These are phyloP conservation scores for Raphanus sativus DNA, from an alignment of 345 rosid genomes.

Conservation along the genomic window DNA sequence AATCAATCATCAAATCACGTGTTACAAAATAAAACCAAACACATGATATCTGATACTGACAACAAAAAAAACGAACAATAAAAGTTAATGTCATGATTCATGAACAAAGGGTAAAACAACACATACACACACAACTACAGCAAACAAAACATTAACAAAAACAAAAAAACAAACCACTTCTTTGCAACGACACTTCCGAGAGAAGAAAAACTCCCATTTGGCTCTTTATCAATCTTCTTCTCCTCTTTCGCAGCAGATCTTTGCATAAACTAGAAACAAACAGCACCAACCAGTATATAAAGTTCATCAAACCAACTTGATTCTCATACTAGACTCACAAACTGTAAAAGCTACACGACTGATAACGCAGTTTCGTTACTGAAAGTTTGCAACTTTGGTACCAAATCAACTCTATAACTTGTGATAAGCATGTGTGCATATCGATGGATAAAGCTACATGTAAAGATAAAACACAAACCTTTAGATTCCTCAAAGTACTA, in stretches of 20 bases:
- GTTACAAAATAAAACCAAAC: neutral
- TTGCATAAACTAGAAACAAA: slow-evolving; percentile 72
- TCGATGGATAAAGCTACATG: neutral
- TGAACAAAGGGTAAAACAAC: slow-evolving; percentile 16
- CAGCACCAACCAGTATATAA: slow-evolving; percentile 3
- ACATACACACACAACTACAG: neutral
- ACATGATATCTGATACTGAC: neutral
- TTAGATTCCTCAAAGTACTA: slow-evolving; percentile 27
- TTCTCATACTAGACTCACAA: neutral
- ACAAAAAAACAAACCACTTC: slow-evolving; percentile 51
- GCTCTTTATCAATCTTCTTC: slow-evolving; percentile 49
- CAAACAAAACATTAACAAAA: neutral
- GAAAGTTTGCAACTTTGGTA: neutral
- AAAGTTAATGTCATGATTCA: neutral
- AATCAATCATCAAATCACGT: neutral
- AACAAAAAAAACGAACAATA: neutral
- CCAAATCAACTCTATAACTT: too few species aligned
- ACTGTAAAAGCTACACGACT: neutral
- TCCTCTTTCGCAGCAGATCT: slow-evolving; percentile 51
- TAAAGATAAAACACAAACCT: neutral
- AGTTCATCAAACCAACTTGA: slow-evolving; percentile 28
- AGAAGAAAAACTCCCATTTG: slow-evolving; percentile 44
- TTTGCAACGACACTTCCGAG: slow-evolving; percentile 43
- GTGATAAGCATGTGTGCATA: neutral
- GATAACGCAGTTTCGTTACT: neutral